Evolutionary conservation across 495 filamentous ascomycete species (phyloP).

Genomic region (Penicillium odoratum): DNA sequence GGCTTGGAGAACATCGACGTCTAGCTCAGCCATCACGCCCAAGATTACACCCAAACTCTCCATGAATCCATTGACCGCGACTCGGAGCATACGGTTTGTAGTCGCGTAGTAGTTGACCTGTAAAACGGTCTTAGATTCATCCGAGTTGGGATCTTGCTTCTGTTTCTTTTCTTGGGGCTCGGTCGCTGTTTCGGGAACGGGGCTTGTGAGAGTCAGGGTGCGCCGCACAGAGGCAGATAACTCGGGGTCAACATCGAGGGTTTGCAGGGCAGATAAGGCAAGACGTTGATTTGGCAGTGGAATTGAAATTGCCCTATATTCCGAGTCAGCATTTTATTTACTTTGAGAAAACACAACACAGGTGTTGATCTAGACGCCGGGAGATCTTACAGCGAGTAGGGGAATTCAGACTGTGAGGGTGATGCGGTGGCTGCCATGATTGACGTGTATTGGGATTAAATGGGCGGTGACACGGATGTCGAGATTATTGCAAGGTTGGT

Average conservation of each 20-base stretch:
- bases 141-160: conserved; percentile 27
- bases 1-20: conserved; percentile 71
- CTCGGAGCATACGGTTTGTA: conserved; percentile 93
- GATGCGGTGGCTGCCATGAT: conserved; percentile 18
- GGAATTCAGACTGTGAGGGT: conserved; percentile 55
- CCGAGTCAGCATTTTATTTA: conserved; percentile 1
- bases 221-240: conserved; percentile 80
- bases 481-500: not conserved
- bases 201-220: conserved; percentile 56
- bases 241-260: conserved; percentile 84
- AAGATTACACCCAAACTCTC: conserved; percentile 83
- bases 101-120: conserved; percentile 80
- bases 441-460: not conserved
- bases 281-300: conserved; percentile 83
- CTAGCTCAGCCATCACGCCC: conserved; percentile 83
- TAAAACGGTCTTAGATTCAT: conserved; percentile 57
- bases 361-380: not conserved
- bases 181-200: conserved; percentile 19
- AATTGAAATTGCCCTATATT: conserved; percentile 67
- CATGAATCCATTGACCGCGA: conserved; percentile 98
- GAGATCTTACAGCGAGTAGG: conserved; percentile 63
- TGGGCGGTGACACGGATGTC: not conserved
- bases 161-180: conserved; percentile 30
- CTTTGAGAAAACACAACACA: not conserved
- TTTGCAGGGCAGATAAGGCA: conserved; percentile 70